Evolutionary conservation across 2,329 filamentous ascomycete genomes (phyloP).

Genomic region (Curvularia verruculosa): DNA sequence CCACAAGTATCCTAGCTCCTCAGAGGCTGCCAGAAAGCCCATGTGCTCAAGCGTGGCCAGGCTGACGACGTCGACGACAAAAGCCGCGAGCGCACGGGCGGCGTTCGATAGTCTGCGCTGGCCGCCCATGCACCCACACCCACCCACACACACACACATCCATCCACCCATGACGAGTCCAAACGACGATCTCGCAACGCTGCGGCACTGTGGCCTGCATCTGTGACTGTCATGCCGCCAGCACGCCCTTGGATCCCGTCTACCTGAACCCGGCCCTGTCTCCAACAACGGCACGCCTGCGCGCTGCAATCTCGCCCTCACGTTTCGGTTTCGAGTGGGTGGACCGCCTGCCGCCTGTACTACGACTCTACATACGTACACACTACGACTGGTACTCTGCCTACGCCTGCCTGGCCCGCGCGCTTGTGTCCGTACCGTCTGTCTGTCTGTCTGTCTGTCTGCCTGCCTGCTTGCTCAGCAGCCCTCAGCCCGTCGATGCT

Average conservation of each 20-base stretch:
- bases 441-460: too few species aligned
- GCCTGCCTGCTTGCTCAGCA: too few species aligned
- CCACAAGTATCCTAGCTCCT: slow-evolving; percentile 28
- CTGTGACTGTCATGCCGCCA: slow-evolving; percentile 42
- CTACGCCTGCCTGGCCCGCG: slow-evolving; percentile 1
- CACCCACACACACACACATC: too few species aligned
- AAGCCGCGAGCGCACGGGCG: slow-evolving; percentile 37
- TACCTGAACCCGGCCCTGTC: slow-evolving; percentile 34
- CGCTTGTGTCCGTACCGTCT: slow-evolving; percentile 20
- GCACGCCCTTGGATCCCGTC: slow-evolving; percentile 27
- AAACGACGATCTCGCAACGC: slow-evolving; percentile 43
- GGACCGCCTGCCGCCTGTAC: slow-evolving; percentile 21
- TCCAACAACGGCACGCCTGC: slow-evolving; percentile 27
- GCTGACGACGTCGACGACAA: slow-evolving; percentile 46
- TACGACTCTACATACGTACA: background rate
- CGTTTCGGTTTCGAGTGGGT: slow-evolving; percentile 44
- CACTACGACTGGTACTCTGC: too few species aligned
- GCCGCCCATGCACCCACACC: too few species aligned
- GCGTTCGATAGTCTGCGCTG: slow-evolving; percentile 46
- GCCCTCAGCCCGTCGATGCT: slow-evolving; percentile 18
- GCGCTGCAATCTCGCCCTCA: slow-evolving; percentile 28
- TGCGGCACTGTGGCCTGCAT: slow-evolving; percentile 32
- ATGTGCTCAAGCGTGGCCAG: slow-evolving; percentile 25
- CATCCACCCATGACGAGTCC: slow-evolving; percentile 45
- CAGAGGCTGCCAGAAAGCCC: slow-evolving; percentile 14